Evolutionary conservation across 1,284 basidiomycete genomes (phyloP), one percentile per base, ranked within the genome.

Genomic region (Cronartium quercuum): DNA sequence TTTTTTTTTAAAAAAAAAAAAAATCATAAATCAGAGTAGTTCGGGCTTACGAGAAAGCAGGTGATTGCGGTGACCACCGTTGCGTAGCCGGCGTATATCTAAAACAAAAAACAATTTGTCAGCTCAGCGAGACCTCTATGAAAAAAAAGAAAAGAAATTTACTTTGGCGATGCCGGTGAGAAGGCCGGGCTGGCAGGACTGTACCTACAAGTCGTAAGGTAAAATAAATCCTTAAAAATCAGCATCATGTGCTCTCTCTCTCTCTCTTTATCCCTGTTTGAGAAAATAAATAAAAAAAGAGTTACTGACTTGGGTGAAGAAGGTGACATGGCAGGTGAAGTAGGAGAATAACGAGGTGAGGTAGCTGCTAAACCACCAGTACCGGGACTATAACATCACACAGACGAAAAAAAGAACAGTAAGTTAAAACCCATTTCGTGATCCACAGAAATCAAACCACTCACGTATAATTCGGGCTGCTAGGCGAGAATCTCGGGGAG

Each of bases 301-400:
- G 7, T 61, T 69, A 70, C 60, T 65, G 37, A 68, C 77, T 76
- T 66, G 13, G 82, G 81, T 10, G 80, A 82, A 9, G 82, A 81
- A 9, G 82, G 82, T 62, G 81, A 81, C 77, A 82, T 82, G 62
- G 81, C 80, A 7, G 83, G 83, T 78, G 91, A 92, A 1, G 92
- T 91, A 0, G 92, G 92, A 1, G 92, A 94, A 81, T 92, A 93
- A 18, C 88, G 88, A 3, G 81, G 79, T 61, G 77, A 78, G 35
- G 80, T 77, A 41, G 79, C 78, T 41, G 68, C 29, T n/a, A n/a
- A n/a, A n/a, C n/a, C n/a, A 37, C 71, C 71, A 34, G 60, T 47
- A 13, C 67, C 68, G 15, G 74, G 41, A 40, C 66, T 75, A 60
- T 63, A 42, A 57, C 40, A 51, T 58, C 15, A n/a, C 5, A 60